A percentile compares a stretch with the other conserved stretches of the same genome.
phyloP scores from a whole-genome alignment of 2,329 filamentous ascomycete species.

The Pseudocercospora vitis region DNA sequence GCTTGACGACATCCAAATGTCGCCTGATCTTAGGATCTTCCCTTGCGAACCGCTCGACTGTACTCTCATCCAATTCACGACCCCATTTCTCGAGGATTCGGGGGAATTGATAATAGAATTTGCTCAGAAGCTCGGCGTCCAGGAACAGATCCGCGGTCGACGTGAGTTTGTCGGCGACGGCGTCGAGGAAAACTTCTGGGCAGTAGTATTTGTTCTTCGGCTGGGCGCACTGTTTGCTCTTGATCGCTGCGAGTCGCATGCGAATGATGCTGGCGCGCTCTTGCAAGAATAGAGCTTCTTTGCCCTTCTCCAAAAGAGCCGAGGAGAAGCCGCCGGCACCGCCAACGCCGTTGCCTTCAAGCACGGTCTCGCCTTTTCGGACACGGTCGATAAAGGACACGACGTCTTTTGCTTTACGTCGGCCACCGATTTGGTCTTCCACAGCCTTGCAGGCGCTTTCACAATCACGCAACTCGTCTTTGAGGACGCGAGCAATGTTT shows the following conservation, averaged over 20 bases:
- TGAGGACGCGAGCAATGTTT: constrained; percentile 76
- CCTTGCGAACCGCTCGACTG: constrained; percentile 86
- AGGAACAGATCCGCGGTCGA: constrained; percentile 94
- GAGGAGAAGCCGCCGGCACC: constrained; percentile 94
- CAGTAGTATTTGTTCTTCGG: constrained; percentile 94
- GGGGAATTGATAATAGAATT: constrained; percentile 97
- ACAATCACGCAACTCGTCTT: constrained; percentile 81
- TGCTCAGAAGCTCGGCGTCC: constrained; percentile 92
- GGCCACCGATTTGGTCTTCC: constrained; percentile 75
- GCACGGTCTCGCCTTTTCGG: constrained; percentile 75
- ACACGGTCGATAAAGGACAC: constrained; percentile 89
- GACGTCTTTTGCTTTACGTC: constrained; percentile 83
- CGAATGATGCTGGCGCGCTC: constrained; percentile 87
- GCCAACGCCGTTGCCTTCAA: constrained; percentile 76
- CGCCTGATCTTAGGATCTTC: constrained; percentile 88
- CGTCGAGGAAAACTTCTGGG: constrained; percentile 96
- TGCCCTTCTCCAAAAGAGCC: constrained; percentile 73
- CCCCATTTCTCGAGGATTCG: constrained; percentile 85
- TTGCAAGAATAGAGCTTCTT: constrained; percentile 89
- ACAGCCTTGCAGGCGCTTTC: constrained; percentile 74
- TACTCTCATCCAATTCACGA: constrained; percentile 65
- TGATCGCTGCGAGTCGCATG: constrained; percentile 83
- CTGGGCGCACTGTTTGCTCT: constrained; percentile 82
- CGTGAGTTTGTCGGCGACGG: constrained; percentile 90
- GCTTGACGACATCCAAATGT: constrained; percentile 86